Evolutionary conservation across 495 filamentous ascomycete genomes (phyloP), one percentile per base, ranked within the genome.

Genomic region (Friedmanniomyces endolithicus): DNA sequence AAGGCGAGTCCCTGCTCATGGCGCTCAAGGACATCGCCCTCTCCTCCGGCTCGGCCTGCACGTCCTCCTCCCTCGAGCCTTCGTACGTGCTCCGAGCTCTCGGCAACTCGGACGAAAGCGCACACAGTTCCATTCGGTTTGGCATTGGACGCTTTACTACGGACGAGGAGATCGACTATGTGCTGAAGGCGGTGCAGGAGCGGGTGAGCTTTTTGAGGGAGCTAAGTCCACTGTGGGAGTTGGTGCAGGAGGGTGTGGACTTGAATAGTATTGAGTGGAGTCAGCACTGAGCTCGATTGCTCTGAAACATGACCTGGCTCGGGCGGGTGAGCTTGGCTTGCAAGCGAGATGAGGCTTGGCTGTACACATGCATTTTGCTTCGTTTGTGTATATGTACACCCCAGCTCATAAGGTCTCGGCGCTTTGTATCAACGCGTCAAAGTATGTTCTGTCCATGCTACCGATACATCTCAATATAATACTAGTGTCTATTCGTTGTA

Each of bases 251-350:
- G 70, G 92, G 92, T 1, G 77, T 97, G 60, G 92, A 92, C 60
- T 71, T 99, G 66, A 88, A 90, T 69, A 95, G 86, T 50, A 99
- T 99, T 66, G 83, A 99, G 72, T 99, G 92, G 92, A 92, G 84
- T 61, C 88, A 94, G 72, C 94, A 95, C 68, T 95, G 63, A 76
- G 14, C 31, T 3, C 6, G 31, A 6, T 34, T 19, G 24, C 29
- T 20, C 44, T 7, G 44, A 14, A 31, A 9, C 2, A 41, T 14
- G 37, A 14, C 14, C 37, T 41, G 37, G 17, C n/a, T n/a, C n/a
- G 37, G 6, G 9, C 9, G 27, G 9, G 3, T 31, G 27, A 9
- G 27, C 27, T 31, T 31, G 27, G 16, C 6, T 2, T 19, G 12
- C 2, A 6, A 14, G 17, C 16, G 37, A 41, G 37, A 19, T n/a